These are phyloP conservation scores for Leccinum pachyderme DNA, from an alignment of 1,284 basidiomycete species.

Conservation along the genomic window DNA sequence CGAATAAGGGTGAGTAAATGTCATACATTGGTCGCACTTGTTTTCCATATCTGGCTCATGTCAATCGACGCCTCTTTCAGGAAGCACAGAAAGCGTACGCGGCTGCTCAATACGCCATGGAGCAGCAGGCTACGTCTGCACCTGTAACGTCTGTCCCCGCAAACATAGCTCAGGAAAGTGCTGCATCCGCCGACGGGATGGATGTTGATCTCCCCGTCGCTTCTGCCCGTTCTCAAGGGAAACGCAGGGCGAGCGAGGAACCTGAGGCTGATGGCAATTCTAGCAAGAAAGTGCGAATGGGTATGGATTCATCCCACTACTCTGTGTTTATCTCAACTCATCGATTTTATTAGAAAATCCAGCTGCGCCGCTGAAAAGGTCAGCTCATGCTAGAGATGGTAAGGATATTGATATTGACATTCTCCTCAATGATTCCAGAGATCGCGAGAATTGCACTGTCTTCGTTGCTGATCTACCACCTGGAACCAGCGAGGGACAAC, in stretches of 20 bases:
- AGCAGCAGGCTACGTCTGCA: constrained; percentile 42
- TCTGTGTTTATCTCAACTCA: constrained; percentile 5
- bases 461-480: constrained; percentile 76
- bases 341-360: constrained; percentile 39
- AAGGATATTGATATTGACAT: neutral
- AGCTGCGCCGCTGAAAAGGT: constrained; percentile 60
- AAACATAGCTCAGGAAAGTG: constrained; percentile 3
- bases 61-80: constrained; percentile 34
- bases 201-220: constrained; percentile 44
- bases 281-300: constrained; percentile 60
- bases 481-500: constrained; percentile 59
- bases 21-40: neutral
- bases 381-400: constrained; percentile 9
- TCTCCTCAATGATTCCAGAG: constrained; percentile 46
- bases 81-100: constrained; percentile 59
- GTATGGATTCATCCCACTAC: constrained; percentile 34
- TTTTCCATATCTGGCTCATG: neutral
- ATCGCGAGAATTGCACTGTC: constrained; percentile 94
- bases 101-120: constrained; percentile 46
- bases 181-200: constrained; percentile 40
- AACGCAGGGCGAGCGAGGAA: constrained; percentile 62
- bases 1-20: constrained; percentile 59
- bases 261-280: constrained; percentile 41
- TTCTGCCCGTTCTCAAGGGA: constrained; percentile 43
- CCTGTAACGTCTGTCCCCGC: constrained; percentile 35